phyloP scores from a whole-genome alignment of 345 rosid genomes.

The Eutrema japonicum region DNA sequence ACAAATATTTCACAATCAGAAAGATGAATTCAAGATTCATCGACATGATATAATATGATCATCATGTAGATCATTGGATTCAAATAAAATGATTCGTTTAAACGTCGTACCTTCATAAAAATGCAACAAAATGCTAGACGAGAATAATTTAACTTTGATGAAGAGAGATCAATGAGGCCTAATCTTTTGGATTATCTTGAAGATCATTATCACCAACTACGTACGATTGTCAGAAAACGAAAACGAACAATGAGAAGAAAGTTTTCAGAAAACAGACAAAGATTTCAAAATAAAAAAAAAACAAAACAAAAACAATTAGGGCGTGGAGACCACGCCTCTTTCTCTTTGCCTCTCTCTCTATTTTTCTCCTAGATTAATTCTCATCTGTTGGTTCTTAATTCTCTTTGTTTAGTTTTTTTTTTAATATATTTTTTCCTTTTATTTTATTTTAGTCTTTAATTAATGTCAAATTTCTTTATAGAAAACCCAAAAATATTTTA shows the following conservation, averaged over 20 bases:
- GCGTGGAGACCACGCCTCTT: constrained; percentile 41
- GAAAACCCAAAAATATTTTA: no score
- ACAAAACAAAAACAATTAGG: not conserved
- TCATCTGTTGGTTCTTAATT: constrained; percentile 21
- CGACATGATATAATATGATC: not conserved
- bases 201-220: not conserved
- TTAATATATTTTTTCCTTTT: no score
- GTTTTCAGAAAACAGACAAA: constrained; percentile 9
- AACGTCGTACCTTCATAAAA: constrained; percentile 32
- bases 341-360: not conserved
- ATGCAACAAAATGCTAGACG: not conserved
- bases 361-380: not conserved
- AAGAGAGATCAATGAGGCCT: constrained; percentile 12
- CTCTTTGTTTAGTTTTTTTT: not conserved
- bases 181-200: constrained; percentile 7
- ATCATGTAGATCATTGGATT: not conserved
- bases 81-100: not conserved
- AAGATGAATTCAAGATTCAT: constrained; percentile 1
- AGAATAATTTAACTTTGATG: not conserved
- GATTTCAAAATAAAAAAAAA: constrained; percentile 17
- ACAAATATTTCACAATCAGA: not conserved
- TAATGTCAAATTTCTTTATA: no score
- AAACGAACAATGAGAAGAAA: constrained; percentile 11
- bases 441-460: no score
- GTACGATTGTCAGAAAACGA: not conserved